Percentiles rank a stretch among this genome's conserved stretches.
Conservation (phyloP, 331 rosid species). For the Acacia concinna region DNA sequence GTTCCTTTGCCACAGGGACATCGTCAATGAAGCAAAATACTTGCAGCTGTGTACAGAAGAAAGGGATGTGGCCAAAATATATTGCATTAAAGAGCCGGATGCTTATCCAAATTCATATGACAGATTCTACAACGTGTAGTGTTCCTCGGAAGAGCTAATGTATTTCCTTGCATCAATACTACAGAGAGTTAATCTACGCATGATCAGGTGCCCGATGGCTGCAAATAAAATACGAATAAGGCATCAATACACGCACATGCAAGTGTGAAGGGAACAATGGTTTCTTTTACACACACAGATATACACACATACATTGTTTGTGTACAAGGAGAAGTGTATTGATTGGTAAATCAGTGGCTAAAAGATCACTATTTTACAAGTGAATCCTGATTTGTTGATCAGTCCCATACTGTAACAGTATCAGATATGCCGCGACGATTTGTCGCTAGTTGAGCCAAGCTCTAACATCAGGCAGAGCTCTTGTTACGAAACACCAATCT, state of each 20-base stretch:
- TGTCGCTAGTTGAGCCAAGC: not conserved
- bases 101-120: not conserved
- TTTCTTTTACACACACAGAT: not conserved
- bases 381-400: not conserved
- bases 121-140: not conserved
- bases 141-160: not conserved
- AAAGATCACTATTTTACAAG: not conserved
- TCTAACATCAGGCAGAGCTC: not conserved
- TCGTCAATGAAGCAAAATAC: conserved; percentile 58
- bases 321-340: not conserved
- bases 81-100: not conserved
- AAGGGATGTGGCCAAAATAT: not conserved
- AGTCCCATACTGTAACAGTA: not conserved
- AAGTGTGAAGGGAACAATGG: not conserved
- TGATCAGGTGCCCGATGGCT: not conserved
- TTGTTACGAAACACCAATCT: too few relatives aligned
- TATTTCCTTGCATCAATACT: not conserved
- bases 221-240: not conserved
- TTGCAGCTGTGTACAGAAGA: not conserved
- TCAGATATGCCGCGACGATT: too few relatives aligned
- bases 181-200: not conserved
- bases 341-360: not conserved
- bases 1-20: conserved; percentile 93
- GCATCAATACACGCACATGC: not conserved
- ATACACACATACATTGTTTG: not conserved